Evolutionary conservation across 495 filamentous ascomycete species (phyloP).

Genomic region (Penicillium dipodomyicola): DNA sequence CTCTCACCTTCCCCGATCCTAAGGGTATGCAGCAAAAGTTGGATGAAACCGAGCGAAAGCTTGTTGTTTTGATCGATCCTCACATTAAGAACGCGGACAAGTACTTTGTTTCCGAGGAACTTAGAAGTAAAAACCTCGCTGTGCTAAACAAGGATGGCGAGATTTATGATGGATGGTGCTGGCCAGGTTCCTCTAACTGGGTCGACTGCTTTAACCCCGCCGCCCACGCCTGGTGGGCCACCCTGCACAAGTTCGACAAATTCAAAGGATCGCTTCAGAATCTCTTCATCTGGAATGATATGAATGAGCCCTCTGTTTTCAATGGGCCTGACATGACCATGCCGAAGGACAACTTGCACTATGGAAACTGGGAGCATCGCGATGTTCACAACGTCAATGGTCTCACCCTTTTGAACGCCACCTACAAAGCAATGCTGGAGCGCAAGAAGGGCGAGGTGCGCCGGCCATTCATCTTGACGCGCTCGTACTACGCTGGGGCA

Average conservation of each 20-base stretch:
- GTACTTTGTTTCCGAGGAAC: conserved; percentile 73
- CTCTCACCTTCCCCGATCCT: conserved; percentile 79
- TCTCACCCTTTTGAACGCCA: conserved; percentile 90
- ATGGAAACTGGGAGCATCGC: conserved; percentile 92
- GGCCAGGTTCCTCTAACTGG: conserved; percentile 96
- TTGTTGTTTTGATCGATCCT: conserved; percentile 93
- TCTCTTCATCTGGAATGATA: conserved; percentile 97
- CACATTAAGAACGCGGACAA: conserved; percentile 90
- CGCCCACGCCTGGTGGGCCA: conserved; percentile 82
- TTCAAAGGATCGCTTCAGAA: conserved; percentile 83
- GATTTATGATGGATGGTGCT: conserved; percentile 94
- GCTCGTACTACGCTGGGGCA: conserved; percentile 84
- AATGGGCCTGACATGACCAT: conserved; percentile 94
- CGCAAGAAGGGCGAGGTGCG: conserved; percentile 77
- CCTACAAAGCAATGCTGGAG: conserved; percentile 74
- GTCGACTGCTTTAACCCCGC: conserved; percentile 90
- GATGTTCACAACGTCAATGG: conserved; percentile 96
- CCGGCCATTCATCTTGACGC: conserved; percentile 87
- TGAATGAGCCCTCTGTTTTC: conserved; percentile 99
- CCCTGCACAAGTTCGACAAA: conserved; percentile 78
- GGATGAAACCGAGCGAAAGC: conserved; percentile 77
- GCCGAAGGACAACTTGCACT: conserved; percentile 95
- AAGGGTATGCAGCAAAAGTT: conserved; percentile 84
- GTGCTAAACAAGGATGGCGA: conserved; percentile 87
- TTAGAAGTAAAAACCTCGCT: conserved; percentile 78